A percentile compares a stretch with the other conserved stretches of the same genome.
Conservation (phyloP, 164 flowering plant species). For the Buxus sempervirens region DNA sequence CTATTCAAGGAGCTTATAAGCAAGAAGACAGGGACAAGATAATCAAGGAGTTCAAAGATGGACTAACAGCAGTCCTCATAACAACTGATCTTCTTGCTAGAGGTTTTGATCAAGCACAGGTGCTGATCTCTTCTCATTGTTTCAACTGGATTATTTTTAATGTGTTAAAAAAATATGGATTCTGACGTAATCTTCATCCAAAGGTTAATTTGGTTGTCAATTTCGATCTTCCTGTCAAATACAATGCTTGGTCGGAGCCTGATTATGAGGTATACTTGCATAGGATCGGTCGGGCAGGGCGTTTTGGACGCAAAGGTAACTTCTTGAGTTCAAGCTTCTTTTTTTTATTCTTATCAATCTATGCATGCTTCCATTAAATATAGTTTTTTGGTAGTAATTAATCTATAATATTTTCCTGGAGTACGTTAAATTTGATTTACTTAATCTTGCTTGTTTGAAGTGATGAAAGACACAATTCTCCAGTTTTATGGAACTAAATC, state of each 20-base stretch:
- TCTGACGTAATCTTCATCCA: conserved; percentile 13
- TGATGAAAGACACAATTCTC: neutral
- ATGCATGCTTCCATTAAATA: neutral
- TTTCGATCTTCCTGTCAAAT: conserved; percentile 61
- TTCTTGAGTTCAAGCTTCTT: conserved; percentile 4
- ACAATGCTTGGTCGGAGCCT: conserved; percentile 45
- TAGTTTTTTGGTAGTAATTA: neutral
- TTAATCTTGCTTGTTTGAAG: neutral
- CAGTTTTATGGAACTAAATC: neutral
- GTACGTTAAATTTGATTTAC: neutral
- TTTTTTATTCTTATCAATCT: neutral
- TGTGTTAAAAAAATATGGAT: neutral
- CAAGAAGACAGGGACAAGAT: conserved; percentile 77
- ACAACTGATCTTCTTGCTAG: conserved; percentile 94
- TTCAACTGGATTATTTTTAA: neutral
- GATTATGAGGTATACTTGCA: conserved; percentile 90
- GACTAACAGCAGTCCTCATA: conserved; percentile 84
- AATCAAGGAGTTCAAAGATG: conserved; percentile 84
- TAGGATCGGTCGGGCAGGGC: conserved; percentile 93
- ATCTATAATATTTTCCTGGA: neutral
- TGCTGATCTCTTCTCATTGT: conserved; percentile 13
- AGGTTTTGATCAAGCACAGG: conserved; percentile 96
- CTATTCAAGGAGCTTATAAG: conserved; percentile 68
- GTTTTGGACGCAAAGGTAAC: conserved; percentile 95
- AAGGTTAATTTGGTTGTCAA: conserved; percentile 86